Evolutionary conservation across 805 yeast genomes (phyloP).

Genomic region (Torulaspora franciscae): DNA sequence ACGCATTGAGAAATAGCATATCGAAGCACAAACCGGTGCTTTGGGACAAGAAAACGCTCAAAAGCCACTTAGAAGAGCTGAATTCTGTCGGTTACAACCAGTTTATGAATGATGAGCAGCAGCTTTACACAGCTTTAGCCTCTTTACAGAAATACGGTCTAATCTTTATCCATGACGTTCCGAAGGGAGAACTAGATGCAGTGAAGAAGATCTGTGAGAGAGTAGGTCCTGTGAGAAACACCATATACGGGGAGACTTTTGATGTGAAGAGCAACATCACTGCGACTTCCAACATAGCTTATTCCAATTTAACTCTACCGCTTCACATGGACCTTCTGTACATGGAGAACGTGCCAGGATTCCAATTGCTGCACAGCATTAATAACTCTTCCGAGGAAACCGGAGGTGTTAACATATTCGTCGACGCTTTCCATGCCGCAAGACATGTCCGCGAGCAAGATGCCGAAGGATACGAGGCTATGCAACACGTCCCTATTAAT

Average conservation of each 20-base stretch:
- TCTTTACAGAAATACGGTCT: constrained; percentile 55
- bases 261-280: constrained; percentile 52
- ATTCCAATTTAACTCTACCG: constrained; percentile 59
- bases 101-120: constrained; percentile 37
- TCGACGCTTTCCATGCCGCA: constrained; percentile 67
- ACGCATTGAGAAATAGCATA: constrained; percentile 28
- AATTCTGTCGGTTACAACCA: constrained; percentile 37
- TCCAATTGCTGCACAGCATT: constrained; percentile 62
- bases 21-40: constrained; percentile 34
- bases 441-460: constrained; percentile 49
- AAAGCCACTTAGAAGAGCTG: constrained; percentile 27
- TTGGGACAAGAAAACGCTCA: constrained; percentile 39
- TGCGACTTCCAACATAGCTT: constrained; percentile 62
- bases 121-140: constrained; percentile 39
- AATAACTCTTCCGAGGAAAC: constrained; percentile 42
- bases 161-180: constrained; percentile 50
- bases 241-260: constrained; percentile 68
- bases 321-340: constrained; percentile 74
- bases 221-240: constrained; percentile 64
- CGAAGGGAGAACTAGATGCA: constrained; percentile 37
- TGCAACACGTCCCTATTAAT: constrained; percentile 58
- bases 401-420: constrained; percentile 59
- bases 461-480: constrained; percentile 58
- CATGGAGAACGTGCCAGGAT: constrained; percentile 77
- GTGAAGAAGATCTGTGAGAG: constrained; percentile 46